These are phyloP conservation scores for Fusarium nanum DNA, from an alignment of 2,329 filamentous ascomycete species.

Conservation along the genomic window DNA sequence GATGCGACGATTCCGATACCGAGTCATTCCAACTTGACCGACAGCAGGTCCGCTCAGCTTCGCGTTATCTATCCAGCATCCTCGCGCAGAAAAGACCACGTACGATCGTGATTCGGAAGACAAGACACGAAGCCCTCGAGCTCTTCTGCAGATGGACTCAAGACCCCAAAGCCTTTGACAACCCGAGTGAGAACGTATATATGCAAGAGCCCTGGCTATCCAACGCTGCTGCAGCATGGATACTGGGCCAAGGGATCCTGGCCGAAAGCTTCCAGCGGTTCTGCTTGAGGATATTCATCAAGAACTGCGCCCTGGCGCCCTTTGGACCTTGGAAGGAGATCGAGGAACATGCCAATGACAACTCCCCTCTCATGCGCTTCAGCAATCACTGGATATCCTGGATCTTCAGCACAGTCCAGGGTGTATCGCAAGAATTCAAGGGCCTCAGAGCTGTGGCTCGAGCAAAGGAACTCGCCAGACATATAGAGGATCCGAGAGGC, in stretches of 20 bases:
- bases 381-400: neutral
- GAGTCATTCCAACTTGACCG: neutral
- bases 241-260: neutral
- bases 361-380: neutral
- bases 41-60: neutral
- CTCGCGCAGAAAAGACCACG: rapidly evolving
- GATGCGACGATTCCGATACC: neutral
- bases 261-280: neutral
- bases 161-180: neutral
- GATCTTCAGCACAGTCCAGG: neutral
- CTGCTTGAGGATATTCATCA: neutral
- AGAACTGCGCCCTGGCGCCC: neutral
- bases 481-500: neutral
- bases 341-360: neutral
- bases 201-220: neutral
- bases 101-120: neutral
- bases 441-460: neutral
- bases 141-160: neutral
- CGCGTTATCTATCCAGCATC: neutral
- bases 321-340: neutral
- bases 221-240: neutral
- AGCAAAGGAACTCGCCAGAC: rapidly evolving
- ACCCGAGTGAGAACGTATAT: neutral
- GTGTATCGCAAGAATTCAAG: neutral
- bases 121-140: rapidly evolving